A percentile compares a stretch with the other conserved stretches of the same genome.
phyloP scores from a whole-genome alignment of 257 asterid genomes.

The Solanum gandarillasii region DNA sequence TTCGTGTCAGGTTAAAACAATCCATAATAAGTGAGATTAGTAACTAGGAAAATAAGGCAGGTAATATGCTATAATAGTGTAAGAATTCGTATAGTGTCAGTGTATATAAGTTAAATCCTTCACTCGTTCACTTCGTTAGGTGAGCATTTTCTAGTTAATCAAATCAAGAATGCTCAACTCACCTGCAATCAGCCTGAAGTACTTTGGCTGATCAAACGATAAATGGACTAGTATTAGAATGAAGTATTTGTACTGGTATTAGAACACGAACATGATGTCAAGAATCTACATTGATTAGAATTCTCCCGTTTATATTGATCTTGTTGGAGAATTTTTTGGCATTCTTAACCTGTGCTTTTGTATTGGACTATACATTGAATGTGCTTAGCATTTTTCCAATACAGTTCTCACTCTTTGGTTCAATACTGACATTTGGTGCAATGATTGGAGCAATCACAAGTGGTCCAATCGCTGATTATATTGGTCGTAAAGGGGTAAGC shows the following conservation, averaged over 20 bases:
- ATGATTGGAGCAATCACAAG: constrained; percentile 95
- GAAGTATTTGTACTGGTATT: neutral
- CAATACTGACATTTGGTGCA: constrained; percentile 84
- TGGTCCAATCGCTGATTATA: constrained; percentile 70
- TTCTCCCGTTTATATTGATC: neutral
- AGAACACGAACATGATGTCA: neutral
- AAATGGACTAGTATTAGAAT: neutral
- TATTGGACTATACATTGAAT: neutral
- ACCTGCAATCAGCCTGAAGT: neutral
- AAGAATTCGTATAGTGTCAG: neutral
- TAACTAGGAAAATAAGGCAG: neutral
- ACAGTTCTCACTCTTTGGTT: constrained; percentile 93
- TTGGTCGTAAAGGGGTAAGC: constrained; percentile 89
- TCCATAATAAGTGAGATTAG: neutral
- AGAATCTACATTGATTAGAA: neutral
- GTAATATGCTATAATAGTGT: neutral
- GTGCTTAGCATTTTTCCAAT: neutral
- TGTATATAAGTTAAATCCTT: neutral
- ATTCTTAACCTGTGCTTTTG: neutral
- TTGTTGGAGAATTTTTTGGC: neutral
- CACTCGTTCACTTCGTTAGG: neutral
- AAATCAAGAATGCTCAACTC: neutral
- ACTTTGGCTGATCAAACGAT: neutral
- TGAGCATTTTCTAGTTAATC: neutral
- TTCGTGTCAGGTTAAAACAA: neutral